Conservation (phyloP, 148 eudicot genomes). For the Camellia lanceoleosa region DNA sequence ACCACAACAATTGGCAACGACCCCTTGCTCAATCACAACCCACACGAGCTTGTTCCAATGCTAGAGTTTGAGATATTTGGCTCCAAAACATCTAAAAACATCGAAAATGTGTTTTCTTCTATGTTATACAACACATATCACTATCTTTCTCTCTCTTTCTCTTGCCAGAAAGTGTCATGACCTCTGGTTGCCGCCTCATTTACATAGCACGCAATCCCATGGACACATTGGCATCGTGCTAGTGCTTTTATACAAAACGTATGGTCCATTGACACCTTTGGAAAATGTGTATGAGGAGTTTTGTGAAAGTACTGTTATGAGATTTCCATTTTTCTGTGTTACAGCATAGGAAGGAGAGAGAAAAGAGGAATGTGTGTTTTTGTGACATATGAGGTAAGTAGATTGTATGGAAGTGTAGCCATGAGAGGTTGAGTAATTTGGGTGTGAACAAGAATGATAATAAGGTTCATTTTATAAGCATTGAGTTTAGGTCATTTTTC, state of each 20-base stretch:
- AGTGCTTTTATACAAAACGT: conserved; percentile 7
- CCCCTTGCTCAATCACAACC: neutral
- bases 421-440: too few species aligned
- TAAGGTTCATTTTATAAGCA: too few species aligned
- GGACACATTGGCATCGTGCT: conserved; percentile 5
- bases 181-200: neutral
- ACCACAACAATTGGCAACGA: neutral
- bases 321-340: conserved; percentile 14
- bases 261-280: neutral
- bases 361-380: too few species aligned
- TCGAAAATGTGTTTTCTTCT: neutral
- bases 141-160: neutral
- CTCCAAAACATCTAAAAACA: neutral
- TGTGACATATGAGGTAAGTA: too few species aligned
- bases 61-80: conserved; percentile 9
- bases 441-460: too few species aligned
- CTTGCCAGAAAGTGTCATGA: conserved; percentile 9
- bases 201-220: conserved; percentile 19
- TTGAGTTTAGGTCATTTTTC: too few species aligned
- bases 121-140: conserved; percentile 11
- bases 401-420: too few species aligned
- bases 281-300: conserved; percentile 6
- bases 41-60: conserved; percentile 12
- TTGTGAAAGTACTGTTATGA: neutral
- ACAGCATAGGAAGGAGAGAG: conserved; percentile 8